Conservation (phyloP, 2,329 filamentous ascomycete species). For the Xylaria arbuscula region DNA sequence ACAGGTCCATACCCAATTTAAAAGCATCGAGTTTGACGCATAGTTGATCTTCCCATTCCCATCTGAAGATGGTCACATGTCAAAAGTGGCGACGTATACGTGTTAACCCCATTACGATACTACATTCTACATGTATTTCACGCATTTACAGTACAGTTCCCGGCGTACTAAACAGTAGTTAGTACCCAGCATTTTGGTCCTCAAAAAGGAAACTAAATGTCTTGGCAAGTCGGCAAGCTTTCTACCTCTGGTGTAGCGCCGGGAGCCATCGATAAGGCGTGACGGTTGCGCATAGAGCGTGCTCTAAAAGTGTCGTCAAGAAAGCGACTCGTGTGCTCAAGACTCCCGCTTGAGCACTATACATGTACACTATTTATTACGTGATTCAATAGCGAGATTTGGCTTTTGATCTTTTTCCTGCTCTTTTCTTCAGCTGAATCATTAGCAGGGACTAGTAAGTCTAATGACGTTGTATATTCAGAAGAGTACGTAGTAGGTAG, state of each 20-base stretch:
- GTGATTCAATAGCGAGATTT: background rate
- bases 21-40: too few relatives aligned
- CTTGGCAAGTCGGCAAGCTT: conserved; percentile 6
- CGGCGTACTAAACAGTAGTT: background rate
- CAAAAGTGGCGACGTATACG: too few relatives aligned
- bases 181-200: background rate
- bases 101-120: background rate
- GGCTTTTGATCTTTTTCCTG: background rate
- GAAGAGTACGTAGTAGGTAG: background rate
- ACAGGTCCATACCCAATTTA: too few relatives aligned
- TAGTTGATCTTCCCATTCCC: too few relatives aligned
- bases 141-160: too few relatives aligned
- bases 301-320: conserved; percentile 7
- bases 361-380: background rate
- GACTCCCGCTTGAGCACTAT: background rate
- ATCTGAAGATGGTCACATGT: too few relatives aligned
- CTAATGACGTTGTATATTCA: background rate
- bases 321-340: background rate
- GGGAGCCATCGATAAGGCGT: conserved; percentile 24
- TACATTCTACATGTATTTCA: background rate
- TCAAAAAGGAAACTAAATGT: background rate
- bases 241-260: conserved; percentile 19
- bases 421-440: background rate
- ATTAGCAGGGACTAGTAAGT: background rate
- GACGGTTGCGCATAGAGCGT: conserved; percentile 17